Evolutionary conservation across 192 early-diverging fungal genomes (phyloP).

Genomic region (Coemansia sp.): DNA sequence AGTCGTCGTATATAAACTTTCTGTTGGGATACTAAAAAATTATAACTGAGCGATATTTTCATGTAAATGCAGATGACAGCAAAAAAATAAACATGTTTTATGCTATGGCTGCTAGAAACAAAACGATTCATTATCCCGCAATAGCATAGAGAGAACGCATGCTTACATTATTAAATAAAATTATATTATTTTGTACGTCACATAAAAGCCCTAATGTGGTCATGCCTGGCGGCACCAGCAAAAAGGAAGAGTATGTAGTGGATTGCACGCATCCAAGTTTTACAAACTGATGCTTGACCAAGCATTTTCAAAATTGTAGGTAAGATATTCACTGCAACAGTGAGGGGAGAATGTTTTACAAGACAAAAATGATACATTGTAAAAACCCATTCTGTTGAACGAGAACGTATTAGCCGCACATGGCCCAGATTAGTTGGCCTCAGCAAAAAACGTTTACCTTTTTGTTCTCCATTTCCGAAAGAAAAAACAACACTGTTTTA

Average conservation of each 20-base stretch:
- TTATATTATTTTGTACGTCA: not conserved
- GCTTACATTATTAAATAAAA: not conserved
- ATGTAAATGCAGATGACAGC: too few relatives aligned
- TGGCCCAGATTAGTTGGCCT: slow-evolving; percentile 13
- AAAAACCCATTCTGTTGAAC: not conserved
- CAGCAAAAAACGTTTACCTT: not conserved
- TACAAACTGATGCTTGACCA: too few relatives aligned
- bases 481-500: not conserved
- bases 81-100: too few relatives aligned
- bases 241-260: too few relatives aligned
- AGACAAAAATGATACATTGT: not conserved
- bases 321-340: not conserved
- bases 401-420: slow-evolving; percentile 16
- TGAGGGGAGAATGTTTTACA: not conserved
- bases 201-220: not conserved
- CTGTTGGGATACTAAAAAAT: too few relatives aligned
- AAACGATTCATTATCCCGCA: not conserved
- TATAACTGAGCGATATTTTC: not conserved
- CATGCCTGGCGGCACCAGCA: not conserved
- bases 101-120: too few relatives aligned
- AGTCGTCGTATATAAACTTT: not conserved
- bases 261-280: too few relatives aligned
- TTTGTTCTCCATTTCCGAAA: not conserved
- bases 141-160: not conserved
- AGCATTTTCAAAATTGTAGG: not conserved